phyloP scores from a whole-genome alignment of 2,329 filamentous ascomycete genomes.

The Thermoascus crustaceus region DNA sequence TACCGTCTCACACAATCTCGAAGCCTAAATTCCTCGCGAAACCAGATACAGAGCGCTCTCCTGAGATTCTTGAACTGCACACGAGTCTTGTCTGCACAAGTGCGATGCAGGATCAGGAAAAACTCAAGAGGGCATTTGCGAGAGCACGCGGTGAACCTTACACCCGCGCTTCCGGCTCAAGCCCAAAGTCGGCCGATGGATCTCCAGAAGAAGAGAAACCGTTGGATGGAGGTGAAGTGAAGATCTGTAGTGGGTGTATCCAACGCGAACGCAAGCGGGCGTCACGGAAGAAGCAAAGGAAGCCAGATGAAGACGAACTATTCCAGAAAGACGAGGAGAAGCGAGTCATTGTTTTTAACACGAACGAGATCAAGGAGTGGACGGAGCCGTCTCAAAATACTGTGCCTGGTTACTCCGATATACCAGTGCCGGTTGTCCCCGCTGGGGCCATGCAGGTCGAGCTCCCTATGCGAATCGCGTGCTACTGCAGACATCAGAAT shows the following conservation, averaged over 20 bases:
- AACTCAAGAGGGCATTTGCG: constrained; percentile 58
- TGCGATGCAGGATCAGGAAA: constrained; percentile 68
- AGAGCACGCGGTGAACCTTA: constrained; percentile 40
- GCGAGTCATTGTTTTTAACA: constrained; percentile 86
- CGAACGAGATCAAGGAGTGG: constrained; percentile 79
- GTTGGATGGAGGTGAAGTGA: constrained; percentile 84
- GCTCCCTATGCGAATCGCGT: constrained; percentile 90
- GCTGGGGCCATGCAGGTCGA: constrained; percentile 67
- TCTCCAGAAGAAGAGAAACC: constrained; percentile 62
- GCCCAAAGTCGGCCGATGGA: constrained; percentile 37
- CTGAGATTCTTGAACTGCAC: constrained; percentile 70
- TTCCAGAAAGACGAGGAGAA: constrained; percentile 75
- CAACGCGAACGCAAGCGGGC: constrained; percentile 84
- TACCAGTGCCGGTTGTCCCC: constrained; percentile 23
- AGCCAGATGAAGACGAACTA: constrained; percentile 81
- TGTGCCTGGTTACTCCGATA: constrained; percentile 36
- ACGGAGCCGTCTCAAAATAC: constrained; percentile 52
- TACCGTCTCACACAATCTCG: constrained; percentile 84
- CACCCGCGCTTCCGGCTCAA: constrained; percentile 31
- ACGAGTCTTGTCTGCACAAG: constrained; percentile 85
- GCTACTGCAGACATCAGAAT: constrained; percentile 90
- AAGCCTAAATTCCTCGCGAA: constrained; percentile 87
- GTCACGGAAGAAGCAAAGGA: constrained; percentile 85
- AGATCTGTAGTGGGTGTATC: constrained; percentile 88
- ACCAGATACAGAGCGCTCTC: constrained; percentile 53